Evolutionary conservation across 768 basidiomycete species (phyloP).

Genomic region (Psilocybe azurescens): DNA sequence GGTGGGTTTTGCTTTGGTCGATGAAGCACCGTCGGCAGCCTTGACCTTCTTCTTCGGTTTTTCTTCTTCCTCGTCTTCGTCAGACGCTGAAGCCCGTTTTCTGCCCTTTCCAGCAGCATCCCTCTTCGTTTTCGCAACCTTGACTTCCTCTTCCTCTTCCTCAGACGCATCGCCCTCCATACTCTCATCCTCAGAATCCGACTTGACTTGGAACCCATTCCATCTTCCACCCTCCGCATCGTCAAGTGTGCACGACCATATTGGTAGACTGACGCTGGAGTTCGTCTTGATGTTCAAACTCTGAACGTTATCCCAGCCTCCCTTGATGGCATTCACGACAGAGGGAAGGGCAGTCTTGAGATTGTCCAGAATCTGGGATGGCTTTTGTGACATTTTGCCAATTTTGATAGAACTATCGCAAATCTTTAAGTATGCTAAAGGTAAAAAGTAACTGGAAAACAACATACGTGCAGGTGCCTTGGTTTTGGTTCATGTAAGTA

Average conservation of each 20-base stretch:
- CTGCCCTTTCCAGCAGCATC: conserved; percentile 29
- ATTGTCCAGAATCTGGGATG: conserved; percentile 80
- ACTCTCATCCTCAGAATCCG: conserved; percentile 30
- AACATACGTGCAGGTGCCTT: conserved; percentile 89
- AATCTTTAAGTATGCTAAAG: not conserved
- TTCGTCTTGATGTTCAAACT: conserved; percentile 90
- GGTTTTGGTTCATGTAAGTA: conserved; percentile 95
- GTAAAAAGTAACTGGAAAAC: not conserved
- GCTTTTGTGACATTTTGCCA: conserved; percentile 71
- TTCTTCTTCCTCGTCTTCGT: conserved; percentile 43
- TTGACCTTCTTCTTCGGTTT: conserved; percentile 54
- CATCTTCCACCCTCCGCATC: conserved; percentile 63
- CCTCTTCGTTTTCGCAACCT: conserved; percentile 21
- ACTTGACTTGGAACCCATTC: conserved; percentile 47
- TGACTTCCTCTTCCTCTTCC: conserved; percentile 26
- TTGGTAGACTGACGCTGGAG: conserved; percentile 82
- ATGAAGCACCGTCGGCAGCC: conserved; percentile 23
- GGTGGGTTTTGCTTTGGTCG: conserved; percentile 17
- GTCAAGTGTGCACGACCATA: conserved; percentile 86
- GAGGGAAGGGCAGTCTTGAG: conserved; percentile 79
- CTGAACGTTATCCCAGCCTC: conserved; percentile 91
- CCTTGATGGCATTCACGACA: conserved; percentile 71
- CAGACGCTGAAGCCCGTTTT: conserved; percentile 42
- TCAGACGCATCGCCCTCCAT: conserved; percentile 25
- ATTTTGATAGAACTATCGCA: conserved; percentile 80